Base-by-base conservation (phyloP, 2,329 filamentous ascomycete genomes). In the Talaromyces funiculosus region DNA sequence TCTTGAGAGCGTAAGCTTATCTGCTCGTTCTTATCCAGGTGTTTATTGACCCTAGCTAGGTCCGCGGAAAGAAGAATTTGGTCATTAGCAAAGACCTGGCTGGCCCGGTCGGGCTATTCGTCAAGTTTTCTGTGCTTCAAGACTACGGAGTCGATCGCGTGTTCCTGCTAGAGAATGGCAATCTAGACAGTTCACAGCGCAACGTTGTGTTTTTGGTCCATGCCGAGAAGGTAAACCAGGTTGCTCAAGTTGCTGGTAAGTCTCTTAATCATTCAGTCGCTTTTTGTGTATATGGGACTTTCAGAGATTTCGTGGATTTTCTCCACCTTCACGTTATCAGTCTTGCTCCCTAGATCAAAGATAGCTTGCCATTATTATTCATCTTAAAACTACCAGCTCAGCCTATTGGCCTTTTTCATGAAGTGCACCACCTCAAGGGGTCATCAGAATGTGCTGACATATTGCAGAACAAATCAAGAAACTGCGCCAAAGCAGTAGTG, bases 131-230 rank as follows among this genome's bases (percentile, higher is more conserved):
- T 22, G 93, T 90, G 9, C 83, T 97, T 16, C 91, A 97, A 72
- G 94, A 99, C 71, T 97, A 97, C 78, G 95, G 95, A 31, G 92
- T 99, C 67, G 92, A 97, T 76, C 96, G 96, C 75, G 90, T 97
- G 67, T 99, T 97, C 80, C 89, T 97, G 71, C 82, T 99, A 51
- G 94, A 99, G 76, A 97, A 97, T 77, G 86, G 89, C 71, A 97
- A 99, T 77, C 88, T 92, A 74, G 93, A 97, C 76, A 90, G 91
- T 18, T 95, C 89, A 70, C 94, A 97, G 78, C 87, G 90, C 71
- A 99, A 97, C 81, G 86, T 99, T 64, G 85, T 99, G 66, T 99
- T 97, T 78, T 85, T 99, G 67, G 90, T 92, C 18, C 85, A 92
- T 70, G 93, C 92, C 64, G 94, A 97, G 77, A 93, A 90, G 73